Conservation (phyloP, 805 yeast species). For the Metschnikowia cerradonensis region DNA sequence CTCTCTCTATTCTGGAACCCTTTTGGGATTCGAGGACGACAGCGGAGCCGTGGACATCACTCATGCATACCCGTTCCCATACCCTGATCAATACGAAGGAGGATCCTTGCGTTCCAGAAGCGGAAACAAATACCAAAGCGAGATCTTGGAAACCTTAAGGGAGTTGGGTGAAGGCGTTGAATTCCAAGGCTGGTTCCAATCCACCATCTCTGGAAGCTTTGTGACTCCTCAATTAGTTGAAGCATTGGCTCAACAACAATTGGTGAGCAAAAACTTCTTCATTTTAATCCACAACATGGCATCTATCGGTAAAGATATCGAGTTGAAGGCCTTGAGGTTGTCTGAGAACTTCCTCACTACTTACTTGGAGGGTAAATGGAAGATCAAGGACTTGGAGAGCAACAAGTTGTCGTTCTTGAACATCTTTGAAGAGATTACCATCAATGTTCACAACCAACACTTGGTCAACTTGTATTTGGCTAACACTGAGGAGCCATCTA, state of each 20-base stretch:
- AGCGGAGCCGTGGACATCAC: conserved; percentile 48
- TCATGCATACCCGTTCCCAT: conserved; percentile 68
- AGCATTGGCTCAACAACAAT: conserved; percentile 61
- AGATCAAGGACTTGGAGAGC: conserved; percentile 57
- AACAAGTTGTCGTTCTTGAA: conserved; percentile 60
- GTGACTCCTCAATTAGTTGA: conserved; percentile 66
- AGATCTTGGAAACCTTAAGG: conserved; percentile 57
- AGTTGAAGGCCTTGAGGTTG: conserved; percentile 66
- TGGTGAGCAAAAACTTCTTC: conserved; percentile 51
- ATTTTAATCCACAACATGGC: conserved; percentile 67
- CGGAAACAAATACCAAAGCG: conserved; percentile 65
- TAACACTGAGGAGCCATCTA: conserved; percentile 16
- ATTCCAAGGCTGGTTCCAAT: conserved; percentile 78
- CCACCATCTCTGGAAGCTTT: conserved; percentile 65
- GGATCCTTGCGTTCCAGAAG: conserved; percentile 58
- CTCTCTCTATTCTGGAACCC: conserved; percentile 61
- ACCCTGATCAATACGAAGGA: conserved; percentile 58
- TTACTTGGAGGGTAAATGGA: conserved; percentile 57
- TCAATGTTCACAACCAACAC: conserved; percentile 63
- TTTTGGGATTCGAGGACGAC: conserved; percentile 68
- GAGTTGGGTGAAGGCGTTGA: conserved; percentile 64
- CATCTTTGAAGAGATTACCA: conserved; percentile 68
- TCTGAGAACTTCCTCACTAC: conserved; percentile 56
- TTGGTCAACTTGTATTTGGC: conserved; percentile 56
- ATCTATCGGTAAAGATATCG: conserved; percentile 59